These are phyloP conservation scores for Kluyveromyces sp. DNA, from an alignment of 1,139 yeast species.

Conservation along the genomic window DNA sequence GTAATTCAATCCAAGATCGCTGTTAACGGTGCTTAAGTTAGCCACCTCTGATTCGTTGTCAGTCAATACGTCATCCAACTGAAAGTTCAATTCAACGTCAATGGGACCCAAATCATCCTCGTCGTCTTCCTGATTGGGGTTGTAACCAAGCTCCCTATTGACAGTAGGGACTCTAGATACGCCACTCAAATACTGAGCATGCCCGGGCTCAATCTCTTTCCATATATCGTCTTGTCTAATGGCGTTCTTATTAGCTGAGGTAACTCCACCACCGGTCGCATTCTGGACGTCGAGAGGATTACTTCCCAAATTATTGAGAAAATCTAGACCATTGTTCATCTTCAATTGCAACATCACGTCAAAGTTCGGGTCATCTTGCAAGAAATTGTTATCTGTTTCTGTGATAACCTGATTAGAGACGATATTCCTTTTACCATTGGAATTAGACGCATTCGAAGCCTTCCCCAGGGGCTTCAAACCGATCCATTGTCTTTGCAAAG, in stretches of 20 bases:
- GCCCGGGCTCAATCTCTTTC: slow-evolving; percentile 20
- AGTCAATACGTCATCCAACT: slow-evolving; percentile 24
- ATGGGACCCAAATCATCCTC: slow-evolving; percentile 12
- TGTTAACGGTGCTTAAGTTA: slow-evolving; percentile 5
- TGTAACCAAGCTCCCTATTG: neutral
- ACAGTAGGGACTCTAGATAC: neutral
- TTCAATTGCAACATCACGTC: slow-evolving; percentile 2
- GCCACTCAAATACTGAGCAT: neutral
- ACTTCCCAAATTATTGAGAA: slow-evolving; percentile 1
- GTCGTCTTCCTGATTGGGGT: neutral
- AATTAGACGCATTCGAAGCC: neutral
- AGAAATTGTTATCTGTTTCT: neutral
- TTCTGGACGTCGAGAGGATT: slow-evolving; percentile 9
- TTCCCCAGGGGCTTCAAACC: slow-evolving; percentile 4
- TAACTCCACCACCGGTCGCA: slow-evolving; percentile 4
- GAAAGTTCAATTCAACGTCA: slow-evolving; percentile 25
- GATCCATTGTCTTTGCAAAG: slow-evolving; percentile 18
- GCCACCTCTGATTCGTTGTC: slow-evolving; percentile 16
- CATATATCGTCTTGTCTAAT: slow-evolving; percentile 25
- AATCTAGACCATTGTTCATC: neutral
- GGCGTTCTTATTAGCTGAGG: slow-evolving; percentile 7
- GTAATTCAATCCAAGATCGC: slow-evolving; percentile 7
- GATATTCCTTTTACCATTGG: neutral
- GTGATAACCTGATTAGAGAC: neutral
- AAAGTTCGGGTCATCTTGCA: slow-evolving; percentile 5